phyloP scores from a whole-genome alignment of 768 basidiomycete species.

The Russula virescens region DNA sequence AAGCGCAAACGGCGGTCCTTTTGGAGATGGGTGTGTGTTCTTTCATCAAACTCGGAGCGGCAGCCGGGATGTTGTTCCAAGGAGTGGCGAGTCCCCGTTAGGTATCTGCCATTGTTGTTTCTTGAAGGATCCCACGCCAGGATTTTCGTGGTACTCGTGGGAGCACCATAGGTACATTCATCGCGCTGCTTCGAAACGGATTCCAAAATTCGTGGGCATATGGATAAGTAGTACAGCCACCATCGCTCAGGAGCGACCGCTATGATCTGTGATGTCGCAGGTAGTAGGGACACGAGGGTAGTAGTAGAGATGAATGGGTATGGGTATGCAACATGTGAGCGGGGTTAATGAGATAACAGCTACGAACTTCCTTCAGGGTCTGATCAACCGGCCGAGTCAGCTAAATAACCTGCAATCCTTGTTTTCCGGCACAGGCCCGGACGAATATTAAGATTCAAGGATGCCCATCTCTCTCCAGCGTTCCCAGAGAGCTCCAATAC shows the following conservation, averaged over 20 bases:
- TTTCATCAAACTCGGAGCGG: neutral
- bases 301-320: constrained; percentile 3
- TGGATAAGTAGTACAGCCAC: neutral
- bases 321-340: constrained; percentile 7
- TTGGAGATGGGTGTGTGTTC: neutral
- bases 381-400: neutral
- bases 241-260: neutral
- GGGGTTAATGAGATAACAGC: neutral
- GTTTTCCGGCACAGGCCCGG: neutral
- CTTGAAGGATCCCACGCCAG: neutral
- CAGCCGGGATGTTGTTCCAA: neutral
- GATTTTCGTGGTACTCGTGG: neutral
- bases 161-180: neutral
- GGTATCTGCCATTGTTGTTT: neutral
- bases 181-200: neutral
- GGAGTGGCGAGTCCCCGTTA: neutral
- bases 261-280: neutral
- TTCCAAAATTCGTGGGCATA: neutral
- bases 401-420: neutral
- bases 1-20: neutral
- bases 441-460: constrained; percentile 39
- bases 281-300: neutral
- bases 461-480: constrained; percentile 87
- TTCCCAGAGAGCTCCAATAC: constrained; percentile 78
- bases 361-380: constrained; percentile 4